Evolutionary conservation across 2,329 filamentous ascomycete species (phyloP).

Genomic region (Penicillium sp.): DNA sequence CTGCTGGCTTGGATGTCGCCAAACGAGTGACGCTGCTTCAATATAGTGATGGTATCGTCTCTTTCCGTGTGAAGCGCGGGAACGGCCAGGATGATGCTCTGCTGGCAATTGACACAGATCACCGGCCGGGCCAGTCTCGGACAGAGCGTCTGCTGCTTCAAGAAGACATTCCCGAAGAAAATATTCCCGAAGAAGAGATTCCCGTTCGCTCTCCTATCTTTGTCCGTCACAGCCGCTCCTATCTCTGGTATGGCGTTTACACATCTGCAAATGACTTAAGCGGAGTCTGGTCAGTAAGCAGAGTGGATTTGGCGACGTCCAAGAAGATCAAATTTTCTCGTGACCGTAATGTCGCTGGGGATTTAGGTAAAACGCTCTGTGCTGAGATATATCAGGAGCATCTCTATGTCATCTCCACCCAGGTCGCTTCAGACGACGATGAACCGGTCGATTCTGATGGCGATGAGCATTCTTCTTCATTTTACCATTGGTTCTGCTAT

Average conservation of each 20-base stretch:
- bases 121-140: slow-evolving; percentile 14
- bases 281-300: slow-evolving; percentile 62
- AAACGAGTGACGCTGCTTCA: slow-evolving; percentile 55
- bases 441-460: too few relatives aligned
- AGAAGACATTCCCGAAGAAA: slow-evolving; percentile 46
- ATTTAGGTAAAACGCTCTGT: slow-evolving; percentile 65
- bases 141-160: slow-evolving; percentile 43
- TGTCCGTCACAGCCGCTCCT: slow-evolving; percentile 61
- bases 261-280: slow-evolving; percentile 54
- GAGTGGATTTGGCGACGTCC: slow-evolving; percentile 47
- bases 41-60: slow-evolving; percentile 57
- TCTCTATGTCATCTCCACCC: slow-evolving; percentile 70
- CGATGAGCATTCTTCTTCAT: slow-evolving; percentile 65
- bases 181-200: too few relatives aligned
- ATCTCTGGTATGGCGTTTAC: slow-evolving; percentile 66
- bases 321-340: slow-evolving; percentile 35
- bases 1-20: slow-evolving; percentile 33
- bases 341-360: slow-evolving; percentile 29
- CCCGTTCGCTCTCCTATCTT: slow-evolving; percentile 63
- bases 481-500: slow-evolving; percentile 66
- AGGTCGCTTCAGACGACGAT: slow-evolving; percentile 60
- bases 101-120: slow-evolving; percentile 49
- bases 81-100: slow-evolving; percentile 50
- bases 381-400: slow-evolving; percentile 66
- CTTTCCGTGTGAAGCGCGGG: slow-evolving; percentile 55